Conservation (phyloP, 2,329 filamentous ascomycete genomes). For the Penicillium sp. region DNA sequence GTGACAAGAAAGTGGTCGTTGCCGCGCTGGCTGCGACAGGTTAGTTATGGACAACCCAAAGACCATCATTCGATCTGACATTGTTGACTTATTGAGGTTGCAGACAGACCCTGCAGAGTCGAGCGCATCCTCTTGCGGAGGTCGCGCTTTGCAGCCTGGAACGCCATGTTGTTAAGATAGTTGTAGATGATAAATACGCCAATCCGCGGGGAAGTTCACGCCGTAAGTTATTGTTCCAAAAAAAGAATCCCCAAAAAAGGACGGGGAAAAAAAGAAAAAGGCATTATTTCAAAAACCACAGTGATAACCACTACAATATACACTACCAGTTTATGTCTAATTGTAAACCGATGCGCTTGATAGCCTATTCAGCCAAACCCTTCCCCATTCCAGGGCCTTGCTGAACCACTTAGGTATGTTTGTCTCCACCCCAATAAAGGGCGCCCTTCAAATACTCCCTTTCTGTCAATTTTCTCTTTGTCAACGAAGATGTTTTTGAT, state of each 20-base stretch:
- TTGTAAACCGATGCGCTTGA: too few species aligned
- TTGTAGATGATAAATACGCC: background rate
- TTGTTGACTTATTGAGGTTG: conserved; percentile 57
- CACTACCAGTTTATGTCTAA: background rate
- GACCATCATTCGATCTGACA: conserved; percentile 47
- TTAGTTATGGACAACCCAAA: conserved; percentile 16
- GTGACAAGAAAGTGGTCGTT: conserved; percentile 55
- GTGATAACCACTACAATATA: conserved; percentile 1
- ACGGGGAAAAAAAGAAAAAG: background rate
- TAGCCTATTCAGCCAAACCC: background rate
- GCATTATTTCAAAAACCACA: background rate
- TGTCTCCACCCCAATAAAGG: conserved; percentile 18
- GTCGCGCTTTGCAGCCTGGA: conserved; percentile 65
- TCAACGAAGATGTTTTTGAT: conserved; percentile 25
- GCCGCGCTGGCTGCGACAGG: conserved; percentile 52
- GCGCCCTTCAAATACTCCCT: conserved; percentile 10
- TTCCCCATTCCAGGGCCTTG: background rate
- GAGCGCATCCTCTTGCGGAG: conserved; percentile 63
- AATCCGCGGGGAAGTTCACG: background rate
- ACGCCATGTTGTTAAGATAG: conserved; percentile 40
- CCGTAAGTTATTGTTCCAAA: background rate
- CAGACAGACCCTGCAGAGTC: conserved; percentile 52
- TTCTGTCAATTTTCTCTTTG: conserved; percentile 6
- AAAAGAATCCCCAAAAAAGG: background rate
- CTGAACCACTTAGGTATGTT: conserved; percentile 9